A percentile compares a stretch with the other conserved stretches of the same genome.
phyloP scores from a whole-genome alignment of 2,329 filamentous ascomycete genomes.

The Pseudogymnoascus destructans region DNA sequence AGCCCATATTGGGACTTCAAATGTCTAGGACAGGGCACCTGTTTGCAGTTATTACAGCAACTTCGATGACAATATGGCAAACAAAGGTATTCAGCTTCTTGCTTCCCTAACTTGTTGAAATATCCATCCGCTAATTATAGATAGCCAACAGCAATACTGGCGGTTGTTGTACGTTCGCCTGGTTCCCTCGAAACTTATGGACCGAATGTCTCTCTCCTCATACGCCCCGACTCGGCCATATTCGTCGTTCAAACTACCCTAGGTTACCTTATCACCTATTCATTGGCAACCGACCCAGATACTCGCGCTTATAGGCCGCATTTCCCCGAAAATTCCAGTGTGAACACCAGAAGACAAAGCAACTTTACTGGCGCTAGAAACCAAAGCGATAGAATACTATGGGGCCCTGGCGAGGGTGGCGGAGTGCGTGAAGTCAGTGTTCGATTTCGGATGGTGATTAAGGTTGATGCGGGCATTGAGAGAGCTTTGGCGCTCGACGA shows the following conservation, averaged over 20 bases:
- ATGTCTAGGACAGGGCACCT: conserved; percentile 68
- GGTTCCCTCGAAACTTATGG: conserved; percentile 75
- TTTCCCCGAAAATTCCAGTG: conserved; percentile 55
- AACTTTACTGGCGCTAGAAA: conserved; percentile 40
- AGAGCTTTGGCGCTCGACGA: conserved; percentile 81
- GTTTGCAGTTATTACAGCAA: conserved; percentile 77
- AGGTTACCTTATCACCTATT: conserved; percentile 90
- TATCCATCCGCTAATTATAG: conserved; percentile 11
- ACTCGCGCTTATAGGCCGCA: conserved; percentile 75
- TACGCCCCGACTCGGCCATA: conserved; percentile 85
- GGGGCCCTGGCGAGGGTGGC: conserved; percentile 68
- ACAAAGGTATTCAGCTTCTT: conserved; percentile 52
- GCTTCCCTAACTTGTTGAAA: not conserved
- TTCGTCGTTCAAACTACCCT: conserved; percentile 77
- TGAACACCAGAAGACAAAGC: conserved; percentile 48
- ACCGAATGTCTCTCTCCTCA: conserved; percentile 66
- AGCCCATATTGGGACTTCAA: conserved; percentile 60
- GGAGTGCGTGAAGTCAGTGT: conserved; percentile 79
- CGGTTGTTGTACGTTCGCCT: conserved; percentile 68
- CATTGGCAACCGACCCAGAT: conserved; percentile 70
- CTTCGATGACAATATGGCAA: conserved; percentile 90
- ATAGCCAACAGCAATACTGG: conserved; percentile 79
- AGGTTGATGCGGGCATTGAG: conserved; percentile 88
- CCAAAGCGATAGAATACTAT: conserved; percentile 44
- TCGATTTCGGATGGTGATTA: conserved; percentile 93